These are phyloP conservation scores for Cenchrus americanus DNA, from an alignment of 176 grass and related monocot species.

Conservation along the genomic window DNA sequence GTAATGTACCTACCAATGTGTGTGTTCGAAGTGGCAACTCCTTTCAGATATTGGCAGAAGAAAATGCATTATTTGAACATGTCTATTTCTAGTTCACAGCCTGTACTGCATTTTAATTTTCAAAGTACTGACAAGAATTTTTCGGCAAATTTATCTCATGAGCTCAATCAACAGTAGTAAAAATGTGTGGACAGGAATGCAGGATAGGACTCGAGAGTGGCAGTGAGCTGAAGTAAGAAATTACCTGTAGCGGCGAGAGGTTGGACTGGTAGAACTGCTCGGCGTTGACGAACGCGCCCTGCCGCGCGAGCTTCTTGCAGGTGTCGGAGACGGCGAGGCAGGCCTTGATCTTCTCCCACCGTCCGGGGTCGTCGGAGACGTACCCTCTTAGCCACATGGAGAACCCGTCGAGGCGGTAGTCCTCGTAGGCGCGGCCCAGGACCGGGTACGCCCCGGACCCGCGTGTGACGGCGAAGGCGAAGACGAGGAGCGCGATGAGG, in stretches of 20 bases:
- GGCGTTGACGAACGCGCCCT: slow-evolving; percentile 47
- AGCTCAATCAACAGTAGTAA: background rate
- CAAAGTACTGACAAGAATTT: background rate
- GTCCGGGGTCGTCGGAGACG: slow-evolving; percentile 55
- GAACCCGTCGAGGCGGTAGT: slow-evolving; percentile 82
- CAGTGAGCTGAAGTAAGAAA: background rate
- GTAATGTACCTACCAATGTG: background rate
- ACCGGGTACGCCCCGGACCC: slow-evolving; percentile 57
- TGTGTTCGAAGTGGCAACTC: background rate
- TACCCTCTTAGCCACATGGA: slow-evolving; percentile 79
- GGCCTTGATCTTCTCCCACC: slow-evolving; percentile 64
- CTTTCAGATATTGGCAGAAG: background rate
- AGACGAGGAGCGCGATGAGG: slow-evolving; percentile 76
- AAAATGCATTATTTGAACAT: background rate
- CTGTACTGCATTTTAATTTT: background rate
- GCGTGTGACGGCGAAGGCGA: slow-evolving; percentile 82
- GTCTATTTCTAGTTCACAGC: background rate
- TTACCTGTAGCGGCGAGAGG: slow-evolving; percentile 80
- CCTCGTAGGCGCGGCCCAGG: slow-evolving; percentile 70
- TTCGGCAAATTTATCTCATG: background rate
- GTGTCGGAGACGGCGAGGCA: slow-evolving; percentile 75
- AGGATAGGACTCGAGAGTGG: background rate
- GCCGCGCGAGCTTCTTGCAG: slow-evolving; percentile 65
- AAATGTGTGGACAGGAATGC: background rate
- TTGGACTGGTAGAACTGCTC: slow-evolving; percentile 66